Base-by-base conservation (phyloP, 345 rosid species). In the Gynandropsis gynandra region DNA sequence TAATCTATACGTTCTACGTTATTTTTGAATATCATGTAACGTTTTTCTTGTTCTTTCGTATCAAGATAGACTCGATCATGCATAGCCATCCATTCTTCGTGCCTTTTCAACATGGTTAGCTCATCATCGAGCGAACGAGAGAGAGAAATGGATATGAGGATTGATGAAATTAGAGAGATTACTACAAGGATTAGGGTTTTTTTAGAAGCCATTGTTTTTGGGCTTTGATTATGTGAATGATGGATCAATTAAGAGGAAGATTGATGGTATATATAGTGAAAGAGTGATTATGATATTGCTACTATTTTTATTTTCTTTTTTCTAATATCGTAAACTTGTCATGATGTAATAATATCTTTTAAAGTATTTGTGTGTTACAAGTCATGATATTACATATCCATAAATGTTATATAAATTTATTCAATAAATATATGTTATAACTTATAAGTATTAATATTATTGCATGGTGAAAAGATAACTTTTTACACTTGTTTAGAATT, bases 21-120 rank as follows among this genome's bases (percentile, higher is more conserved):
- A 17, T 57, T 52, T 41, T 78, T 78, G 32, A 78, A 73, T 55
- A 75, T 66, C 16, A 20, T 24, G 24, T 34, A 78, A 36, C 78
- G 76, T 21, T 19, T 49, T 20, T 42, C 64, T 48, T 70, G 62
- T 58, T 72, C 61, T 2, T 44, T 50, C 0, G 43, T 9, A 8
- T 67, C 74, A 2, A 50, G 14, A 32, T 78, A 78, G 57, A 69
- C 59, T 16, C 68, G 71, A 8, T 62, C 63, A 1, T 69, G 63
- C 16, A 35, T 13, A 15, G 70, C 20, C 73, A 72, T 69, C 80
- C 80, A 72, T 16, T 70, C 61, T 27, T 55, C 29, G 31, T 74
- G 69, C 37, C 58, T 66, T 43, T 66, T 61, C 44, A 52, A 48
- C 77, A 69, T 73, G 44, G 39, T 41, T 47, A 47, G 58, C 12